Conservation (phyloP, 2,329 filamentous ascomycete species). For the Cercospora sesami region DNA sequence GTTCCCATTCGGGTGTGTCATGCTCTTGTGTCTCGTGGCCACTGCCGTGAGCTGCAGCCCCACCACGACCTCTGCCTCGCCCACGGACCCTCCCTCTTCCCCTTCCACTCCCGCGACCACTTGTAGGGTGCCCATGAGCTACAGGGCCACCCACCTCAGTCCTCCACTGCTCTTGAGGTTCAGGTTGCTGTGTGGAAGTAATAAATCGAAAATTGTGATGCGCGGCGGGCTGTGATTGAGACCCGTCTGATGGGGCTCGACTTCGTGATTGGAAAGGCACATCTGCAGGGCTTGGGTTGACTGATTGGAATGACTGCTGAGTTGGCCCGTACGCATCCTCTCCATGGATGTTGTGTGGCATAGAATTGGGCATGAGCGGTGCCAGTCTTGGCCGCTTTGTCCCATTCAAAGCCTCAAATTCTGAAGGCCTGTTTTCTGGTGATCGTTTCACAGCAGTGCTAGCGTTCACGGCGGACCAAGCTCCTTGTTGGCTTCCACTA, state of each 20-base stretch:
- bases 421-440: constrained; percentile 38
- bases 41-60: constrained; percentile 31
- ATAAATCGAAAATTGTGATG: constrained; percentile 38
- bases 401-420: constrained; percentile 39
- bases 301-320: constrained; percentile 23
- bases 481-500: constrained; percentile 29
- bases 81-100: constrained; percentile 40
- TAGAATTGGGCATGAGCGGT: constrained; percentile 36
- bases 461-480: constrained; percentile 50
- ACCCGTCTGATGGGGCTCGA: constrained; percentile 38
- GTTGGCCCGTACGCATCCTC: constrained; percentile 29
- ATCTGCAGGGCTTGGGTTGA: constrained; percentile 18
- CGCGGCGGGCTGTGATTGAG: constrained; percentile 30
- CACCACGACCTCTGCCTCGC: constrained; percentile 44
- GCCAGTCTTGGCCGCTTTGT: constrained; percentile 50
- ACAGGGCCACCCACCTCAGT: constrained; percentile 24
- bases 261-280: constrained; percentile 27
- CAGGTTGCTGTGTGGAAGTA: constrained; percentile 34
- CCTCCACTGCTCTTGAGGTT: constrained; percentile 37
- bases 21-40: constrained; percentile 32
- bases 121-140: constrained; percentile 6
- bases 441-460: constrained; percentile 46
- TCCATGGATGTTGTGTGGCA: constrained; percentile 39
- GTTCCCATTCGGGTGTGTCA: constrained; percentile 46
- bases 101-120: constrained; percentile 26